Base-by-base conservation (phyloP, 352 stramenopile species). In the Vaucheria bursata region DNA sequence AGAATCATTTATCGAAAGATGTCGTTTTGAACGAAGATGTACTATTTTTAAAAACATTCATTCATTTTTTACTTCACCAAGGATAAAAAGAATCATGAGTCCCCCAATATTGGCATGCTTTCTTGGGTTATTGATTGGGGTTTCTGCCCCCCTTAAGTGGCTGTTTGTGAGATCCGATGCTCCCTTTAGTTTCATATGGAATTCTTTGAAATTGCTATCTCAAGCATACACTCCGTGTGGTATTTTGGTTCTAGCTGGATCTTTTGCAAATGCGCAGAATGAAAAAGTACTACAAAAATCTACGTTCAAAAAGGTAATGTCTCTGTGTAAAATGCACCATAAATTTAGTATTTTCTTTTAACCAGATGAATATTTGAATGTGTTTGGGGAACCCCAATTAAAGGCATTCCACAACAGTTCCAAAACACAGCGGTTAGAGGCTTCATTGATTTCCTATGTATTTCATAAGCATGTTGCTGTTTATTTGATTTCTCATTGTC, bases 201-300 rank as follows among this genome's bases (percentile, higher is more conserved):
- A 40, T 2, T 40, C 67, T 33, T 53, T 82, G 37, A 59, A 12
- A 8, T 70, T 74, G 52, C 31, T 82, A 50, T 70, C 76, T 45
- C 49, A 78, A 31, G 83, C 83, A 29, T 86, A 86, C 52, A 84
- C 84, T 25, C 82, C 81, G 6, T 33, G 78, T 70, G 83, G 83
- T 31, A 38, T 86, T n/a, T 38, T 86, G 38, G 82, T 86, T n/a
- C 73, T 86, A 34, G 82, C 83, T 33, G 83, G 83, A 40, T 81
- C 64, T 45, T 73, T 86, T 7, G 77, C 75, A 1, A 81, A 81
- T 31, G 74, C 40, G n/a, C 65, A 39, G 49, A 45, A 45, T 0
- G 40, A 73, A 4, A 52, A 81, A 29, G 65, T 38, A 53, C 73
- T 75, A 33, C 45, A 71, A 37, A 68, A 33, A 40, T 68, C 74